Conservation (phyloP, 306 rosid genomes). For the Prosopis cineraria region DNA sequence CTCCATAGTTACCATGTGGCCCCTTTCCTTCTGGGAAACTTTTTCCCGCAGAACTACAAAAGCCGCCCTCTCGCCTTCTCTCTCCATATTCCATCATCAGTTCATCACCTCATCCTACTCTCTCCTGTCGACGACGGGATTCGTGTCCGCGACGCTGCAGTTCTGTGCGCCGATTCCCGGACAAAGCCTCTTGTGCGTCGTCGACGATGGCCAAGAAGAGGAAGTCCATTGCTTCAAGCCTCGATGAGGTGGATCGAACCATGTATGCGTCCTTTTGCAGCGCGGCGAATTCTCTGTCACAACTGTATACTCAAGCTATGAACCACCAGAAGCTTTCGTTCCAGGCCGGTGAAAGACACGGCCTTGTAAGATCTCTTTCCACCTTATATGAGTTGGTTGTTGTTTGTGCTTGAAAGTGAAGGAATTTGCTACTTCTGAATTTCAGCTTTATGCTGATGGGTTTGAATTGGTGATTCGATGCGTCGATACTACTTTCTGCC, state of each 20-base stretch:
- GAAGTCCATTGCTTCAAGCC: constrained; percentile 47
- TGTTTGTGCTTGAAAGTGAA: not conserved
- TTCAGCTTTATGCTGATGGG: not conserved
- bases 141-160: not conserved
- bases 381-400: too few relatives aligned
- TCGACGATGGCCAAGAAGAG: constrained; percentile 52
- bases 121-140: not conserved
- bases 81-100: not conserved
- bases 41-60: constrained; percentile 15
- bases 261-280: constrained; percentile 48
- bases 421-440: not conserved
- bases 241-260: constrained; percentile 61
- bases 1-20: constrained; percentile 35
- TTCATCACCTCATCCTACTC: not conserved
- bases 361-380: constrained; percentile 37
- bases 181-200: not conserved
- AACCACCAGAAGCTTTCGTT: constrained; percentile 55
- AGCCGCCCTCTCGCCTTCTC: not conserved
- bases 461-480: not conserved
- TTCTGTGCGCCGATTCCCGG: not conserved
- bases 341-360: constrained; percentile 57
- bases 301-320: constrained; percentile 49
- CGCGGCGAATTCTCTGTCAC: constrained; percentile 57
- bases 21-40: constrained; percentile 18
- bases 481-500: not conserved